phyloP scores from a whole-genome alignment of 805 yeast genomes.

The Maudiozyma barnettii region DNA sequence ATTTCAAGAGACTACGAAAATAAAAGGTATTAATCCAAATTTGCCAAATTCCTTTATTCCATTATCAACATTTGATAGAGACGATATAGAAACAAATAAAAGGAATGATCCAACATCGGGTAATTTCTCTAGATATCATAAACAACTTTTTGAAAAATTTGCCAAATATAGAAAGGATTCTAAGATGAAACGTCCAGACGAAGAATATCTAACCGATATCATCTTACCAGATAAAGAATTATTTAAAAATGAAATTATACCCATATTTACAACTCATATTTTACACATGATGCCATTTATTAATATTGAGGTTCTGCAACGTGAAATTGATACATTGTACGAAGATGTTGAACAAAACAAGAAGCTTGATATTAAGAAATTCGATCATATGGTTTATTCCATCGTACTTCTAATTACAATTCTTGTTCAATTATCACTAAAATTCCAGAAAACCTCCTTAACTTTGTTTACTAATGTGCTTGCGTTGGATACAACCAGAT shows the following conservation, averaged over 20 bases:
- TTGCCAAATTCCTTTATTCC: slow-evolving; percentile 20
- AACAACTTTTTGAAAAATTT: slow-evolving; percentile 20
- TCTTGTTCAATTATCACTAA: slow-evolving; percentile 18
- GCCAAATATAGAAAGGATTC: slow-evolving; percentile 18
- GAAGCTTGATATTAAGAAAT: slow-evolving; percentile 9
- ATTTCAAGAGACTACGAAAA: slow-evolving; percentile 7
- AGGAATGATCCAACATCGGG: neutral
- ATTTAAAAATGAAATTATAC: slow-evolving; percentile 15
- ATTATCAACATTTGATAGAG: slow-evolving; percentile 16
- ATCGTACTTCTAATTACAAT: slow-evolving; percentile 18
- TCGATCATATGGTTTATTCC: slow-evolving; percentile 21
- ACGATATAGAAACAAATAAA: slow-evolving; percentile 6
- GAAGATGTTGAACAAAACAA: slow-evolving; percentile 7
- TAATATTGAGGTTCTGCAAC: slow-evolving; percentile 10
- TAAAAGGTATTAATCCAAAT: slow-evolving; percentile 7
- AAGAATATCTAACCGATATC: slow-evolving; percentile 2
- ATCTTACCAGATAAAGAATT: slow-evolving; percentile 12
- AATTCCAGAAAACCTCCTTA: slow-evolving; percentile 4
- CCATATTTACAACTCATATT: slow-evolving; percentile 16
- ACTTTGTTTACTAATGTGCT: slow-evolving; percentile 6
- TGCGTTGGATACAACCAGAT: slow-evolving; percentile 15
- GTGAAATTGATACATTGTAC: slow-evolving; percentile 14
- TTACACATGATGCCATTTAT: slow-evolving; percentile 19
- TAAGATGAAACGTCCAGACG: slow-evolving; percentile 7
- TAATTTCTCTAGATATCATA: slow-evolving; percentile 15